Base-by-base conservation (phyloP, 1,139 yeast genomes). In the Zygoascus meyerae region DNA sequence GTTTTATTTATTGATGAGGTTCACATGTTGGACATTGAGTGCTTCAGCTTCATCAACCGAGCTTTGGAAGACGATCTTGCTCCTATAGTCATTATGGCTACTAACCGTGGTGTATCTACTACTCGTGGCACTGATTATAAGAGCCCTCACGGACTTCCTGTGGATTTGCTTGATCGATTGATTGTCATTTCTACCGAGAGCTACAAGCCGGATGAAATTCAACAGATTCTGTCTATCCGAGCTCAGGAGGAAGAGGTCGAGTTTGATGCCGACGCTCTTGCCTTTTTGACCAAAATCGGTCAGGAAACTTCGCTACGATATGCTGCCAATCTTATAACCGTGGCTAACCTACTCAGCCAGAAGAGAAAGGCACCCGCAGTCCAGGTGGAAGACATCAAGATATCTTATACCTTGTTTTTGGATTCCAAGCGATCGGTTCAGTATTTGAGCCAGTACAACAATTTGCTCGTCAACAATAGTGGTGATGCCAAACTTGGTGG, bases 21-120 rank as follows among this genome's bases (percentile, higher is more conserved):
- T 28, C 92, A 92, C 70, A 92, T 92, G 98, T 77, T 92, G 59
- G 98, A 92, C 64, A 81, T 92, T 54, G 98, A 92, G 70, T 84
- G 94, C 60, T 92, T 92, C 72, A 87, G 98, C 4, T 92, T 86
- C 66, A 74, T 92, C 61, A 92, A 94, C 72, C 78, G 98, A 55
- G 97, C 98, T 6, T 75, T 94, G 53, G 99, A 94, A 70, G 97
- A 89, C 67, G 97, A 90, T 55, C 83, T 92, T 65, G 83, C 97
- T 7, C 98, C 99, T 37, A 87, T 94, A 63, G 97, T 94, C 44
- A 86, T 94, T 52, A 92, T 94, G 97, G 98, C 98, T 33, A 92
- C 98, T 39, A 94, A 94, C 70, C 77, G 97, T 65, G 99, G 99
- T 43, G 78, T 92, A 49, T 79, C 96, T 14, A 83, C 77, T 55